These are phyloP conservation scores for Dalbergia oliveri DNA, from an alignment of 306 rosid species.

Conservation along the genomic window DNA sequence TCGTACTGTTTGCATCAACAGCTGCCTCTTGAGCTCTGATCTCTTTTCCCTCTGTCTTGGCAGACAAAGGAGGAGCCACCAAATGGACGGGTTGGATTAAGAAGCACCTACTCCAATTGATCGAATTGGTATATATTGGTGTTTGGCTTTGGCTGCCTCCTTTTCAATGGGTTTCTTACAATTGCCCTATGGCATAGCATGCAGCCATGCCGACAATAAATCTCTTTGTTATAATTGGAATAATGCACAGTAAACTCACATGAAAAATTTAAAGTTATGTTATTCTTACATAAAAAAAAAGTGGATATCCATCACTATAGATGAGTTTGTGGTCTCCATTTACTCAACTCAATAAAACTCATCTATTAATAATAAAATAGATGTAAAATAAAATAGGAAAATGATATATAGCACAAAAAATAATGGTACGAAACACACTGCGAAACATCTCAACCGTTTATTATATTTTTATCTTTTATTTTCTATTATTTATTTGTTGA, in stretches of 20 bases:
- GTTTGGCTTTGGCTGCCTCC: not conserved
- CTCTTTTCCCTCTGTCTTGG: not conserved
- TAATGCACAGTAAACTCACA: not conserved
- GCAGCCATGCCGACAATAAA: constrained; percentile 5
- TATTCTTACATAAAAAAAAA: too few species aligned
- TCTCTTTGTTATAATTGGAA: not conserved
- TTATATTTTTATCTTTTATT: too few species aligned
- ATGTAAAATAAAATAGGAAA: too few species aligned
- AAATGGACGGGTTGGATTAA: constrained; percentile 56
- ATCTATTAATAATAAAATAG: too few species aligned
- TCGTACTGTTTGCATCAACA: not conserved
- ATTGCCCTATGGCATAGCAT: not conserved
- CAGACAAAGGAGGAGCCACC: constrained; percentile 24
- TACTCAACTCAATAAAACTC: too few species aligned
- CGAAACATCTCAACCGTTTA: too few species aligned
- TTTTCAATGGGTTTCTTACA: constrained; percentile 12
- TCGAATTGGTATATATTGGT: not conserved
- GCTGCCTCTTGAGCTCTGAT: not conserved
- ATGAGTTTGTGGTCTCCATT: too few species aligned
- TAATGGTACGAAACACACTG: too few species aligned
- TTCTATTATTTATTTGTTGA: too few species aligned
- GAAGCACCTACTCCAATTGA: constrained; percentile 57
- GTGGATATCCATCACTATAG: too few species aligned
- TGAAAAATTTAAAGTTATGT: too few species aligned
- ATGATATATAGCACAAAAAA: too few species aligned